A percentile compares a stretch with the other conserved stretches of the same genome.
Evolutionary conservation across 768 basidiomycete genomes (phyloP).

Genomic region (Paxillus involutus): DNA sequence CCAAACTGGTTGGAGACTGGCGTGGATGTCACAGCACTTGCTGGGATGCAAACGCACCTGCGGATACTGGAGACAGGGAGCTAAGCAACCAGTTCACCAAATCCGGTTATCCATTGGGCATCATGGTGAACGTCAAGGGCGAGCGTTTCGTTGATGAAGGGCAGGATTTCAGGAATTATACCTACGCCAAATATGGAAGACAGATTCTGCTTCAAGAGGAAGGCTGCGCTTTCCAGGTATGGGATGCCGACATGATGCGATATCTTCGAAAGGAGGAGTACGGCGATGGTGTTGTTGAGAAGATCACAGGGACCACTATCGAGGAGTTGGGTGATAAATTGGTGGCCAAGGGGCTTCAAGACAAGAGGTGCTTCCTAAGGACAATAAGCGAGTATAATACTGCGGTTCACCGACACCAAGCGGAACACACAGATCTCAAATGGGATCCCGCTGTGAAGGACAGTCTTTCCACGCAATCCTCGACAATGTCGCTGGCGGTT

Average conservation of each 20-base stretch:
- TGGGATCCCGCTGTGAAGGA: slow-evolving; percentile 73
- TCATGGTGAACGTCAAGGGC: slow-evolving; percentile 64
- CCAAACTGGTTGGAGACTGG: slow-evolving; percentile 65
- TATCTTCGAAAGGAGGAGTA: slow-evolving; percentile 65
- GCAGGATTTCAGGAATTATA: slow-evolving; percentile 70
- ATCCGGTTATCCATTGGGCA: slow-evolving; percentile 69
- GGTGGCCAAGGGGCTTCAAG: slow-evolving; percentile 42
- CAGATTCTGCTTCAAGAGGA: slow-evolving; percentile 59
- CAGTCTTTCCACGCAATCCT: slow-evolving; percentile 52
- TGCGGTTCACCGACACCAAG: slow-evolving; percentile 40
- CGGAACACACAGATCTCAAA: slow-evolving; percentile 30
- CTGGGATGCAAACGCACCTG: slow-evolving; percentile 65
- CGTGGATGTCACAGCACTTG: slow-evolving; percentile 68
- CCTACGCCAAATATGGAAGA: slow-evolving; percentile 67
- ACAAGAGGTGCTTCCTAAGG: slow-evolving; percentile 39
- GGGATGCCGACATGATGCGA: slow-evolving; percentile 46
- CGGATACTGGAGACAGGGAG: slow-evolving; percentile 50
- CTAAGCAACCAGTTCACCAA: slow-evolving; percentile 73
- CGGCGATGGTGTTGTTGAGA: slow-evolving; percentile 58
- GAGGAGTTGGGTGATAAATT: slow-evolving; percentile 53
- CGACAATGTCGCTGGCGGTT: slow-evolving; percentile 31
- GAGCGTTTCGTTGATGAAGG: slow-evolving; percentile 71
- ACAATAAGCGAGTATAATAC: slow-evolving; percentile 54
- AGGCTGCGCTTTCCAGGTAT: slow-evolving; percentile 65
- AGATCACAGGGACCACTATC: slow-evolving; percentile 45